Evolutionary conservation across 805 yeast species (phyloP).

Genomic region (Sugiyamaella mastotermitis): DNA sequence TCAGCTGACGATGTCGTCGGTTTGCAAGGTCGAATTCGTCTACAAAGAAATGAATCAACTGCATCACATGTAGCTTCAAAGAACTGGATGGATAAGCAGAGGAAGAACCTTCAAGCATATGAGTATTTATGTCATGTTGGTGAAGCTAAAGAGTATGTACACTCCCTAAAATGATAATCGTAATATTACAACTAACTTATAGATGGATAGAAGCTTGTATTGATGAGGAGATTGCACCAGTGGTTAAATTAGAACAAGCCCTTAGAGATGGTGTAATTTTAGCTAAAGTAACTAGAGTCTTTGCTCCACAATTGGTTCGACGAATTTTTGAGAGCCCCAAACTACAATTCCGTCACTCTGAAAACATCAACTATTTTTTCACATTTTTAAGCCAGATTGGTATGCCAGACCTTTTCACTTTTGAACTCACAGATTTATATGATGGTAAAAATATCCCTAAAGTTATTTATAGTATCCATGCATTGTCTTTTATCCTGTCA

Average conservation of each 20-base stretch:
- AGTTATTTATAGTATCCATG: constrained; percentile 90
- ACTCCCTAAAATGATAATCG: background rate
- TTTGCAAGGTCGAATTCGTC: constrained; percentile 28
- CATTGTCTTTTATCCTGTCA: constrained; percentile 68
- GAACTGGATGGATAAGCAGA: constrained; percentile 37
- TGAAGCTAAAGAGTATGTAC: constrained; percentile 55
- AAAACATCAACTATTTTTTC: constrained; percentile 82
- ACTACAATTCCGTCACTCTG: constrained; percentile 84
- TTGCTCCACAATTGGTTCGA: constrained; percentile 60
- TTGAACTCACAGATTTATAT: constrained; percentile 88
- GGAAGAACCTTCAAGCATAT: constrained; percentile 47
- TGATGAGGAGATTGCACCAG: constrained; percentile 50
- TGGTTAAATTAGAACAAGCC: constrained; percentile 55
- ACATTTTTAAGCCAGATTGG: constrained; percentile 56
- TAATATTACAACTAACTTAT: constrained; percentile 1
- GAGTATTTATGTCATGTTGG: constrained; percentile 76
- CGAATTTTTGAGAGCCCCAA: constrained; percentile 51
- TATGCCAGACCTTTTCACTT: constrained; percentile 82
- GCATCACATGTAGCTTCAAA: constrained; percentile 21
- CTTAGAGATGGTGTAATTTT: constrained; percentile 79
- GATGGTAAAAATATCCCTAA: constrained; percentile 90
- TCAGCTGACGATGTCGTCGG: constrained; percentile 29
- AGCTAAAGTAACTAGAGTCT: constrained; percentile 68
- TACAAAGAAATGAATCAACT: constrained; percentile 27
- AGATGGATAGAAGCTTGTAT: constrained; percentile 66